Evolutionary conservation across 2,329 filamentous ascomycete genomes (phyloP).

Genomic region (Albifimbria verrucaria): DNA sequence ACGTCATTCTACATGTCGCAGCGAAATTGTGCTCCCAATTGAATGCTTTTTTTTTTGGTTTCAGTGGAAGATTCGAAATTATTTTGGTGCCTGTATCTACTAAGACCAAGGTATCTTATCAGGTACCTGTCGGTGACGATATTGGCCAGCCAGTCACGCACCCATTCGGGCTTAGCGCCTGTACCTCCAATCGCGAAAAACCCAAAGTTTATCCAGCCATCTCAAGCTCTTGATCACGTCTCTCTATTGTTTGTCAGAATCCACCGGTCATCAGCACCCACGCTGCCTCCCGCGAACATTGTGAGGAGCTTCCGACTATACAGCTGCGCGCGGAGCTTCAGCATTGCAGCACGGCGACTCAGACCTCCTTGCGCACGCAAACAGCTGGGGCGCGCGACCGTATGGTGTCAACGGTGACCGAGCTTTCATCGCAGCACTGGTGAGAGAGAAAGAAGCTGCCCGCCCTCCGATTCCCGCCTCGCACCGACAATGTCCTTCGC

Average conservation of each 20-base stretch:
- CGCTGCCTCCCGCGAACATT: slow-evolving; percentile 3
- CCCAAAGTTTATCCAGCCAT: slow-evolving; percentile 32
- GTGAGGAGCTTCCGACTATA: neutral
- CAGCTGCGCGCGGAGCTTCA: slow-evolving; percentile 3
- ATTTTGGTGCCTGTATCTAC: too few relatives aligned
- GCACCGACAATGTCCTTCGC: slow-evolving; percentile 52
- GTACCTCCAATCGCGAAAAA: slow-evolving; percentile 32
- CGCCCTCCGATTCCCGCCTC: neutral
- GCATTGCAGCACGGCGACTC: neutral
- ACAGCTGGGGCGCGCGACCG: slow-evolving; percentile 11
- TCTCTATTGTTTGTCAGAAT: slow-evolving; percentile 11
- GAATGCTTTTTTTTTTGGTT: too few relatives aligned
- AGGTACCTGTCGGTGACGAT: slow-evolving; percentile 10
- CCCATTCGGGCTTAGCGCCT: slow-evolving; percentile 32
- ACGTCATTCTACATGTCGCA: too few relatives aligned
- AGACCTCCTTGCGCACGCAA: slow-evolving; percentile 2
- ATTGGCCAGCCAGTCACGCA: slow-evolving; percentile 18
- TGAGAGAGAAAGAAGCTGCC: slow-evolving; percentile 15
- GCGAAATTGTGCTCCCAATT: too few relatives aligned
- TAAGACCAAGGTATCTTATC: too few relatives aligned
- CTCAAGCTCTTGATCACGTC: slow-evolving; percentile 22
- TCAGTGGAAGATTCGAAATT: too few relatives aligned
- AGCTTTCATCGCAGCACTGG: slow-evolving; percentile 22
- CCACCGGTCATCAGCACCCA: neutral
- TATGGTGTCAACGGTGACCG: slow-evolving; percentile 10